phyloP scores from a whole-genome alignment of 2,329 filamentous ascomycete species.

The Sphaerulina vaccinii region DNA sequence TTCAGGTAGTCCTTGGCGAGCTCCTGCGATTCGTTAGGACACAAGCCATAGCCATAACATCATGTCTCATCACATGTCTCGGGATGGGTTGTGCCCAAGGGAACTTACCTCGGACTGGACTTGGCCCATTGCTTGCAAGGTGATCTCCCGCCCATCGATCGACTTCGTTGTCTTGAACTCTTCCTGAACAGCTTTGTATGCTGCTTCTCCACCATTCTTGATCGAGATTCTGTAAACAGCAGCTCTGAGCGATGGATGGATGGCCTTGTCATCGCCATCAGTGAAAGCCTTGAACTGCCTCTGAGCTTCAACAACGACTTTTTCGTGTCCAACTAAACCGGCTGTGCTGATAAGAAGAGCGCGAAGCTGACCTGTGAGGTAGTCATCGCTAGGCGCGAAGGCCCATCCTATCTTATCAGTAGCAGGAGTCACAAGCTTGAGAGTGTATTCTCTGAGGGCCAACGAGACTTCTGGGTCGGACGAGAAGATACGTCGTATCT shows the following conservation, averaged over 20 bases:
- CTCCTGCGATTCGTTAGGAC: too few species aligned
- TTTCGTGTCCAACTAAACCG: conserved; percentile 71
- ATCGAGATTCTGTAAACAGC: conserved; percentile 79
- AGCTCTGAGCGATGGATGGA: conserved; percentile 78
- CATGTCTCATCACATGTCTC: too few species aligned
- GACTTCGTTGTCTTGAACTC: conserved; percentile 81
- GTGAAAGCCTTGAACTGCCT: conserved; percentile 79
- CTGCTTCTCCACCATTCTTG: conserved; percentile 67
- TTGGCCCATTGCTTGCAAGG: conserved; percentile 71
- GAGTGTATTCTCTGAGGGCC: conserved; percentile 73
- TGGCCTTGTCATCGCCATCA: conserved; percentile 63
- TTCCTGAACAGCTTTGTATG: conserved; percentile 73
- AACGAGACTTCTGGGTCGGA: conserved; percentile 69
- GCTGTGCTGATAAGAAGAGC: conserved; percentile 76
- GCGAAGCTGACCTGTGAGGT: conserved; percentile 76
- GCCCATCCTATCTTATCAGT: conserved; percentile 84
- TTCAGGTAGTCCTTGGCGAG: conserved; percentile 67
- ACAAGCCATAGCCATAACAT: too few species aligned
- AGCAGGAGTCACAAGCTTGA: conserved; percentile 72
- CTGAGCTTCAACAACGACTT: conserved; percentile 68
- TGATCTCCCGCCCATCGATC: conserved; percentile 88
- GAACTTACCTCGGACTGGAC: too few species aligned
- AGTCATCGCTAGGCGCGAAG: conserved; percentile 73
- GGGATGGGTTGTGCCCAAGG: too few species aligned
- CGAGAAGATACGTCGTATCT: conserved; percentile 81